Conservation (phyloP, 768 basidiomycete species). For the Russula olivacea region DNA sequence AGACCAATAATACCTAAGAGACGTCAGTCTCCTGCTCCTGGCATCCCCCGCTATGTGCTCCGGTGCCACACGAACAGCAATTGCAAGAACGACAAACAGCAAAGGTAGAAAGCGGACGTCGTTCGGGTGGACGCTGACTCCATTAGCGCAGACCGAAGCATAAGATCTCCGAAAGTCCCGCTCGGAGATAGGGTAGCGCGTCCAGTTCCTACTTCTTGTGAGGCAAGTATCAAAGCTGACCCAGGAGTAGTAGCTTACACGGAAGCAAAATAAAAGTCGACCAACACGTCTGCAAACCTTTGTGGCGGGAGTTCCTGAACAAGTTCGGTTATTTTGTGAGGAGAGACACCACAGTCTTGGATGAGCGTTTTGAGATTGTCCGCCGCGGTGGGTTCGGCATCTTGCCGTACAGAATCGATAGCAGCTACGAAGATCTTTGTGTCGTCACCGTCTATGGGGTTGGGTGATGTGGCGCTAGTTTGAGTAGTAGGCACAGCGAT, state of each 20-base stretch:
- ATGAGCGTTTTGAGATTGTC: constrained; percentile 83
- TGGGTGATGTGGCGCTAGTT: constrained; percentile 14
- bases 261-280: constrained; percentile 74
- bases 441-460: constrained; percentile 27
- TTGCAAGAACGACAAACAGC: constrained; percentile 89
- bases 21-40: constrained; percentile 67
- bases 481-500: constrained; percentile 42
- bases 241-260: constrained; percentile 44
- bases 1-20: constrained; percentile 91
- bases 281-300: constrained; percentile 64
- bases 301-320: constrained; percentile 82
- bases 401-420: constrained; percentile 40
- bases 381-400: constrained; percentile 49
- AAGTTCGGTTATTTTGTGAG: constrained; percentile 85
- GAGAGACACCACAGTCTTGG: constrained; percentile 87
- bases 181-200: constrained; percentile 87
- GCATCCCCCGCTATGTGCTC: constrained; percentile 80
- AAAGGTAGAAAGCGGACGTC: constrained; percentile 84
- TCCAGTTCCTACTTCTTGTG: constrained; percentile 66
- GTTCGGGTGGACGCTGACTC: constrained; percentile 61
- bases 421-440: constrained; percentile 29
- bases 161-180: constrained; percentile 72
- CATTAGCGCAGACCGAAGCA: constrained; percentile 54
- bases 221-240: constrained; percentile 14
- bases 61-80: constrained; percentile 78